Base-by-base conservation (phyloP, 2,329 filamentous ascomycete species). In the Alternaria sp. region DNA sequence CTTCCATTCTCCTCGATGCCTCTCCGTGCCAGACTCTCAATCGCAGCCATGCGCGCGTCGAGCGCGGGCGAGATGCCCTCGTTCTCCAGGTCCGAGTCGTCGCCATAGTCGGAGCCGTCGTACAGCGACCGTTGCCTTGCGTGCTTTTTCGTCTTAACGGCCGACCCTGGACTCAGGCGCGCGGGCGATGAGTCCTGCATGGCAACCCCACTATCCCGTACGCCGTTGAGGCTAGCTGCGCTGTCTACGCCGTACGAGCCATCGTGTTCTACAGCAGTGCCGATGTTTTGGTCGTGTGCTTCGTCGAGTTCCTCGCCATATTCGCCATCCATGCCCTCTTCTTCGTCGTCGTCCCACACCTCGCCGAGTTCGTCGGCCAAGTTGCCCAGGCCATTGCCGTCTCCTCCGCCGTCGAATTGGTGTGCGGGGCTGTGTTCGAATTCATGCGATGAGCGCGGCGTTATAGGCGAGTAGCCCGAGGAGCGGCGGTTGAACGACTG, bases 291-390 rank as follows among this genome's bases (percentile, higher is more conserved):
- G 30, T 72, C 71, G 2, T 72, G 70, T 38, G 71, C 59, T 8
- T 65, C 60, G 12, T 74, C 71, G 55, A 73, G 41, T n/a, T 79
- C 75, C 27, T 77, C 75, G 38, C 74, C 73, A 62, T 76, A 75
- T 20, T 80, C 74, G 32, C 72, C 79, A 53, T 84, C 83, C 25
- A 80, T 81, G 16, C 82, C 84, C 40, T 89, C 87, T 41, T 87
- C 88, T 41, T 87, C 88, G 9, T 88, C 90, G 34, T 88, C 88
- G 44, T 86, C 88, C 76, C 91, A 87, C 4, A 89, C 89, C 40
- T 91, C 91, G 2, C 90, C 92, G 49, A 95, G 82, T 78, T 95
- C 92, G 78, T 94, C 92, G 2, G 92, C 92, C 50, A 95, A 79
- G 69, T 93, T 94, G 32, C 92, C 92, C 64, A 93, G 82, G 9